These are phyloP conservation scores for Pseudogymnoascus sp. DNA, from an alignment of 2,329 filamentous ascomycete species.

Conservation along the genomic window DNA sequence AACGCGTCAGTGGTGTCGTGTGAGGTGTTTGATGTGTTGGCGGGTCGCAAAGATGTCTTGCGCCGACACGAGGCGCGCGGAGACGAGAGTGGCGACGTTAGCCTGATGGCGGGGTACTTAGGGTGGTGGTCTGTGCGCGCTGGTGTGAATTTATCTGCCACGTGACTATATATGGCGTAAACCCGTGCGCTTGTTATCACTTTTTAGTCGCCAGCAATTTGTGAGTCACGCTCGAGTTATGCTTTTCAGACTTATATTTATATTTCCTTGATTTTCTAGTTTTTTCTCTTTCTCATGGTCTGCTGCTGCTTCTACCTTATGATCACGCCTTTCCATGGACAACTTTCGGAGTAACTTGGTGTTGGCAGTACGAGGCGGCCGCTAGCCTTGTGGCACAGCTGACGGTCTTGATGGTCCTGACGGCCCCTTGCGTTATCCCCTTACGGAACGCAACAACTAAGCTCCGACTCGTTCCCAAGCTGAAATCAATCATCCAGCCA, in stretches of 20 bases:
- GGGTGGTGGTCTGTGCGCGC: constrained; percentile 5
- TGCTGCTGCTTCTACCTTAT: background rate
- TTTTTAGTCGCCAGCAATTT: background rate
- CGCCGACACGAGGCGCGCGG: background rate
- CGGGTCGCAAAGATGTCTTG: constrained; percentile 6
- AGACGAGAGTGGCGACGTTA: constrained; percentile 1
- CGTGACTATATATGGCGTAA: background rate
- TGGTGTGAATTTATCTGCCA: background rate
- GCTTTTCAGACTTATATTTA: background rate
- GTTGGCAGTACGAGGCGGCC: background rate
- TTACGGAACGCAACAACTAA: constrained; percentile 4
- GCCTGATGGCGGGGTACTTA: constrained; percentile 7
- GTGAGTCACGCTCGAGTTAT: background rate
- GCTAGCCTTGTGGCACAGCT: constrained; percentile 4
- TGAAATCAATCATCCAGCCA: constrained; percentile 2
- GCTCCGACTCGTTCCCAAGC: background rate
- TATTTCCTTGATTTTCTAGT: background rate
- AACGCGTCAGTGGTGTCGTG: background rate
- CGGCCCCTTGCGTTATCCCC: constrained; percentile 1
- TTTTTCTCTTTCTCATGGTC: background rate
- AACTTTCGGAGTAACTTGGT: background rate
- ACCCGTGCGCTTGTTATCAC: background rate
- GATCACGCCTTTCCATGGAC: background rate
- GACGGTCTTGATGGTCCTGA: background rate
- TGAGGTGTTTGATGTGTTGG: constrained; percentile 2